Percentiles rank a stretch among this genome's conserved stretches.
Conservation (phyloP, 257 asterid genomes). For the Solanum megistacrolobum region DNA sequence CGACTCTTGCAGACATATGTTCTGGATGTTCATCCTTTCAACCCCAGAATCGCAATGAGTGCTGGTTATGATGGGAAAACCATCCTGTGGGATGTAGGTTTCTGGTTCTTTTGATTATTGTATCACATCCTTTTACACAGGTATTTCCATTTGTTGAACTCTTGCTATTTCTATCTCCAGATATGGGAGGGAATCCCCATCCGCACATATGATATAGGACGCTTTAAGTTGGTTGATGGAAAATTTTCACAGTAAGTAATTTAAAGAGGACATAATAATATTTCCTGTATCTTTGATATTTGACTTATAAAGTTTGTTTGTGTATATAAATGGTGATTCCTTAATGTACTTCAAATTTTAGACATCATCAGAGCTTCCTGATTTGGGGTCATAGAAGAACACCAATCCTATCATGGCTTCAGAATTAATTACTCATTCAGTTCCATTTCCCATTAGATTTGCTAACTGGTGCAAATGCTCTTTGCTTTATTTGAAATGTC, state of each 20-base stretch:
- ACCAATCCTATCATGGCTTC: not conserved
- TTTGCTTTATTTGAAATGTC: not conserved
- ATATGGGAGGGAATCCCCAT: slow-evolving; percentile 97
- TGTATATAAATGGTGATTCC: not conserved
- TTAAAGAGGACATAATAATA: not conserved
- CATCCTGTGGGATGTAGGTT: slow-evolving; percentile 96
- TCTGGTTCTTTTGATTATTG: slow-evolving; percentile 10
- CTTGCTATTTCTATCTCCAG: slow-evolving; percentile 28
- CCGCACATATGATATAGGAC: slow-evolving; percentile 68
- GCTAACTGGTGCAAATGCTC: not conserved
- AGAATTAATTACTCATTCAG: not conserved
- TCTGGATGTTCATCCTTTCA: slow-evolving; percentile 96
- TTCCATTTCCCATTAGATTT: not conserved
- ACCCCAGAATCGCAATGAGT: slow-evolving; percentile 98
- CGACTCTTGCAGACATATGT: slow-evolving; percentile 72
- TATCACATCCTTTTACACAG: not conserved
- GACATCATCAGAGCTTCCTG: not conserved
- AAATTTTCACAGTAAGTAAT: slow-evolving; percentile 89
- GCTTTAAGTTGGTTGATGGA: slow-evolving; percentile 93
- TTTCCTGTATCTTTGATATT: not conserved
- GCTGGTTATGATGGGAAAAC: slow-evolving; percentile 99
- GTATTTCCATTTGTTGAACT: not conserved
- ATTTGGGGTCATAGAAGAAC: not conserved
- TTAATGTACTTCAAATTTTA: not conserved
- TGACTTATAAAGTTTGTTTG: not conserved